These are phyloP conservation scores for Erythrophleum fordii DNA, from an alignment of 306 rosid genomes.

Conservation along the genomic window DNA sequence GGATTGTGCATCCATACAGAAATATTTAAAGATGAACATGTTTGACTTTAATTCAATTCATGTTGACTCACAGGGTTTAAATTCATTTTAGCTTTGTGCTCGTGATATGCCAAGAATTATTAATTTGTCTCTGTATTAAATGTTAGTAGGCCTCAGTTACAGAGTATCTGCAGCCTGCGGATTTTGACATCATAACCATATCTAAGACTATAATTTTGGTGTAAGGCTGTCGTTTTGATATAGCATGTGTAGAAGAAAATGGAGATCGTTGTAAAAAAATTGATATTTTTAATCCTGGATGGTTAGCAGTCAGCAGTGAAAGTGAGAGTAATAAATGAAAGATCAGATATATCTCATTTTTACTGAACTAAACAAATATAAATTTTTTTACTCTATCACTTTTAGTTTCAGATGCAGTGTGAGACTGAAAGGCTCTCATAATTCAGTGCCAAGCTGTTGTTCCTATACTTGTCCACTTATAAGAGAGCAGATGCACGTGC, in stretches of 20 bases:
- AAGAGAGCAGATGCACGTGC: background rate
- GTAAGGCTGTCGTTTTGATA: background rate
- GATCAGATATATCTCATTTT: background rate
- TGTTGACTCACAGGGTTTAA: background rate
- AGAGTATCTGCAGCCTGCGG: slow-evolving; percentile 60
- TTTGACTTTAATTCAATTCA: too few relatives aligned
- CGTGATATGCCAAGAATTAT: background rate
- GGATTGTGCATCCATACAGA: too few relatives aligned
- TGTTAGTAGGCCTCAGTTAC: slow-evolving; percentile 46
- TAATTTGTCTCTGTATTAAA: slow-evolving; percentile 31
- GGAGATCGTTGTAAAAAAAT: background rate
- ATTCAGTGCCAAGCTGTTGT: background rate
- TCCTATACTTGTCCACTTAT: background rate
- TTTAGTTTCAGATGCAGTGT: background rate
- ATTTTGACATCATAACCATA: slow-evolving; percentile 82
- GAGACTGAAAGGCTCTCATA: background rate
- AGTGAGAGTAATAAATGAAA: background rate
- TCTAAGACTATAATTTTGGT: slow-evolving; percentile 39
- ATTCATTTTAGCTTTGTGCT: background rate
- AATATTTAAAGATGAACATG: too few relatives aligned
- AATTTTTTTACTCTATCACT: too few relatives aligned
- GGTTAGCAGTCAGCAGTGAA: background rate
- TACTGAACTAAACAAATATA: too few relatives aligned
- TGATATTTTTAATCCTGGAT: background rate
- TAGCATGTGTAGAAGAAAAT: background rate